Evolutionary conservation across 2,329 filamentous ascomycete species (phyloP).

Genomic region (Nemania abortiva): DNA sequence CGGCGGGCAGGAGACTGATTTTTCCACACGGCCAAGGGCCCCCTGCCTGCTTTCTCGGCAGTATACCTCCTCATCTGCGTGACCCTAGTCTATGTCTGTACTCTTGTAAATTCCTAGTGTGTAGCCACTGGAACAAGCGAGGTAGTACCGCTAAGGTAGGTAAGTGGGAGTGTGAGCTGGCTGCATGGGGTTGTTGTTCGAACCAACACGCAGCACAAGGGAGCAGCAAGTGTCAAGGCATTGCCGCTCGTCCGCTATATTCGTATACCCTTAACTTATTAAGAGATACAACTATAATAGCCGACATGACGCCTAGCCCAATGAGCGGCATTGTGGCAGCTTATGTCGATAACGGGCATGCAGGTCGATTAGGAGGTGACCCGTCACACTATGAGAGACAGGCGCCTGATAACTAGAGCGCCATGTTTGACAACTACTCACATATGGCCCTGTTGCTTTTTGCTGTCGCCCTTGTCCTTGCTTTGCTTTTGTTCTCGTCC

Average conservation of each 20-base stretch:
- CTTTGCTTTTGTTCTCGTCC: not conserved
- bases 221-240: not conserved
- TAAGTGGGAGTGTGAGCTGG: slow-evolving; percentile 7
- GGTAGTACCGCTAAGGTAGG: slow-evolving; percentile 5
- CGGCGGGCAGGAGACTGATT: not conserved
- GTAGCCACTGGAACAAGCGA: slow-evolving; percentile 4
- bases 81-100: not conserved
- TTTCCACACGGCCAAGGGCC: not conserved
- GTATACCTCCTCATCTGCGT: not conserved
- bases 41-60: not conserved
- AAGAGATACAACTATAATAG: not conserved
- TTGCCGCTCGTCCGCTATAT: not conserved
- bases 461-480: too few species aligned
- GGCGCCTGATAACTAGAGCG: too few species aligned
- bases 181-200: not conserved
- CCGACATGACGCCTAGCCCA: not conserved
- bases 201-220: not conserved
- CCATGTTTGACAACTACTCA: too few species aligned
- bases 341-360: not conserved
- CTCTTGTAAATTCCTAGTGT: not conserved
- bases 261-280: not conserved
- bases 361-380: not conserved
- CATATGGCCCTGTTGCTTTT: too few species aligned
- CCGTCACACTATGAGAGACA: not conserved
- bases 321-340: not conserved